Percentiles rank a stretch among this genome's conserved stretches.
Evolutionary conservation across 139 green algal species (phyloP).

Genomic region (Diplosphaera chodatii): DNA sequence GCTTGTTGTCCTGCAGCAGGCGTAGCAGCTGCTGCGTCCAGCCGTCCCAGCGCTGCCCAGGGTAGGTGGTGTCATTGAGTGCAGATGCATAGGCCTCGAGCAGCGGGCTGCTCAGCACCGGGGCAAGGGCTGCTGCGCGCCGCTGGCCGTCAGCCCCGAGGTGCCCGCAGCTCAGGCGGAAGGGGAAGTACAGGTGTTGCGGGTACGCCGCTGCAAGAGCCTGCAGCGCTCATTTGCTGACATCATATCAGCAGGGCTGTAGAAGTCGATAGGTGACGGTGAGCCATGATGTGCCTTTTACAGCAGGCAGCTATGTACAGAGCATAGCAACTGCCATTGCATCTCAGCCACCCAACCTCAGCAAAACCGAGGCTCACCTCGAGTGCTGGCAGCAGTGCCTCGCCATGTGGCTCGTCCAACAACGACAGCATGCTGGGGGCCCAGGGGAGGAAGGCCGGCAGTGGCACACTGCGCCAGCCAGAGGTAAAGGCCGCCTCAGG

Average conservation of each 20-base stretch:
- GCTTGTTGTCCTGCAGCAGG: neutral
- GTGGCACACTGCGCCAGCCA: conserved; percentile 15
- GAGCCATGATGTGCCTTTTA: too few species aligned
- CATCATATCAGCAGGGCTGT: too few species aligned
- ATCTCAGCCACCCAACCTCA: too few species aligned
- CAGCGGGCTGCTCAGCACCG: conserved; percentile 11
- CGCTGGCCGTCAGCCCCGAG: conserved; percentile 8
- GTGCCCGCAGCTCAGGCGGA: conserved; percentile 26
- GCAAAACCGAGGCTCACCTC: too few species aligned
- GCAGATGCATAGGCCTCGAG: conserved; percentile 27
- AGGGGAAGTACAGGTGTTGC: conserved; percentile 45
- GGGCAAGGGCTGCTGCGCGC: conserved; percentile 3
- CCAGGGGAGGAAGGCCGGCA: conserved; percentile 46
- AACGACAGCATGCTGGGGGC: conserved; percentile 42
- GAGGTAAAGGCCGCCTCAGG: conserved; percentile 5
- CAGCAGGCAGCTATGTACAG: too few species aligned
- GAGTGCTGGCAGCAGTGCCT: conserved; percentile 26
- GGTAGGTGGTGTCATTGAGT: conserved; percentile 35
- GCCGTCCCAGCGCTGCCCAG: conserved; percentile 29
- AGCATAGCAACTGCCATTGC: too few species aligned
- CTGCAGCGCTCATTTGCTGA: too few species aligned
- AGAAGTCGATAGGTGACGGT: too few species aligned
- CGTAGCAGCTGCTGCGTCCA: conserved; percentile 11
- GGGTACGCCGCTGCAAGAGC: conserved; percentile 28
- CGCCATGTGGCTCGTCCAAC: conserved; percentile 28